phyloP scores from a whole-genome alignment of 1,139 yeast genomes.

The Sugiyamaella novakii region DNA sequence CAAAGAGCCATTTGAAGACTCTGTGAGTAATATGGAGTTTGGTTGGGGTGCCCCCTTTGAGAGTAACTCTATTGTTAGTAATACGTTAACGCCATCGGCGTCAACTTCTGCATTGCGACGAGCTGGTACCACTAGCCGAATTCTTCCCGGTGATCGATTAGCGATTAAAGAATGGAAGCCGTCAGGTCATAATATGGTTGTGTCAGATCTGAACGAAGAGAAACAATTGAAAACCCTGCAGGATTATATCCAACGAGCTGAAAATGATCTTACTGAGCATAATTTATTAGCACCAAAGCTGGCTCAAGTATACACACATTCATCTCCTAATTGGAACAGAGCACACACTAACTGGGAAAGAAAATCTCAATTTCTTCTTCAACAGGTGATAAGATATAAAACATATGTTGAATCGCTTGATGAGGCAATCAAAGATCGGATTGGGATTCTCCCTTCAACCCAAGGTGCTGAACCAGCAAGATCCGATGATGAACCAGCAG shows the following conservation, averaged over 20 bases:
- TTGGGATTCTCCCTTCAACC: slow-evolving; percentile 15
- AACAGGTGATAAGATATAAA: slow-evolving; percentile 38
- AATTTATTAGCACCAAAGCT: slow-evolving; percentile 34
- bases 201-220: slow-evolving; percentile 38
- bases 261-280: slow-evolving; percentile 38
- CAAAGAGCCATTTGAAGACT: slow-evolving; percentile 63
- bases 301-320: slow-evolving; percentile 34
- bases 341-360: slow-evolving; percentile 42
- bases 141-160: slow-evolving; percentile 35
- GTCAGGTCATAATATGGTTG: slow-evolving; percentile 38
- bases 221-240: slow-evolving; percentile 35
- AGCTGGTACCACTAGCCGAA: slow-evolving; percentile 5
- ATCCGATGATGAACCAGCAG: not conserved
- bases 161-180: slow-evolving; percentile 40
- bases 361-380: slow-evolving; percentile 39
- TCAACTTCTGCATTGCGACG: slow-evolving; percentile 16
- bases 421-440: slow-evolving; percentile 30
- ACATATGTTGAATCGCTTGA: slow-evolving; percentile 36
- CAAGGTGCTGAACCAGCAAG: not conserved
- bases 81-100: slow-evolving; percentile 5
- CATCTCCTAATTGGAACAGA: slow-evolving; percentile 34
- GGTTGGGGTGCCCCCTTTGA: slow-evolving; percentile 59
- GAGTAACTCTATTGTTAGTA: not conserved
- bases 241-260: slow-evolving; percentile 35
- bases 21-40: slow-evolving; percentile 73